Percentiles rank a stretch among this genome's conserved stretches.
Evolutionary conservation across 768 basidiomycete genomes (phyloP).

Genomic region (Termitomyces sp.): DNA sequence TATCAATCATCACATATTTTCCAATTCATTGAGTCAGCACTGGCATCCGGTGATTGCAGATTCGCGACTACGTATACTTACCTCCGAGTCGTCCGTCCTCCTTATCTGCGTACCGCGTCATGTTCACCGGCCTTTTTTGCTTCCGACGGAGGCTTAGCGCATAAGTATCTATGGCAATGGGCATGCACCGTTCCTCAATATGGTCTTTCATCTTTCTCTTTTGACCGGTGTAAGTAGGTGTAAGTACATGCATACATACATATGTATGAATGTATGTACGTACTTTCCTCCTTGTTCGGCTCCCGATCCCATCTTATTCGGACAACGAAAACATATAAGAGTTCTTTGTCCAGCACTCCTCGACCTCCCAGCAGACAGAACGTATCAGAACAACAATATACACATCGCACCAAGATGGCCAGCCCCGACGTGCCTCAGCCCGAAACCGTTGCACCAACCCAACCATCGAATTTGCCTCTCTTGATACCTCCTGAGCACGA

Average conservation of each 20-base stretch:
- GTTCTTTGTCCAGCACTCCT: not conserved
- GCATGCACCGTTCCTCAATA: no score
- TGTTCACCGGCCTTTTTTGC: not conserved
- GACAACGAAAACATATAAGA: not conserved
- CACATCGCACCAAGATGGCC: not conserved
- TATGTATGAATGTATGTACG: no score
- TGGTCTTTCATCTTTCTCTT: not conserved
- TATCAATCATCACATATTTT: no score
- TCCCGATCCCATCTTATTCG: not conserved
- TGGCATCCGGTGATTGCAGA: no score
- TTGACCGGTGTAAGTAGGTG: no score
- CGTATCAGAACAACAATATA: no score
- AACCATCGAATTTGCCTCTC: slow-evolving; percentile 18
- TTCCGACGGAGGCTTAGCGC: not conserved
- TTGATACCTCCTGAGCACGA: slow-evolving; percentile 39
- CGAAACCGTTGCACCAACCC: slow-evolving; percentile 3
- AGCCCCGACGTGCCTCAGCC: not conserved
- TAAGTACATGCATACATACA: no score
- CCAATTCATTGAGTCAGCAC: no score
- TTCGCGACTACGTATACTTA: no score
- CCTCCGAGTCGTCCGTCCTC: no score
- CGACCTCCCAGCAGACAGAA: not conserved
- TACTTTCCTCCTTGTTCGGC: not conserved
- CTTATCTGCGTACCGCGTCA: not conserved
- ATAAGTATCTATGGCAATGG: no score